Evolutionary conservation across 169 alveolate species (phyloP), one percentile per base, ranked within the genome.

Genomic region (Pseudocohnilembus persalinus): DNA sequence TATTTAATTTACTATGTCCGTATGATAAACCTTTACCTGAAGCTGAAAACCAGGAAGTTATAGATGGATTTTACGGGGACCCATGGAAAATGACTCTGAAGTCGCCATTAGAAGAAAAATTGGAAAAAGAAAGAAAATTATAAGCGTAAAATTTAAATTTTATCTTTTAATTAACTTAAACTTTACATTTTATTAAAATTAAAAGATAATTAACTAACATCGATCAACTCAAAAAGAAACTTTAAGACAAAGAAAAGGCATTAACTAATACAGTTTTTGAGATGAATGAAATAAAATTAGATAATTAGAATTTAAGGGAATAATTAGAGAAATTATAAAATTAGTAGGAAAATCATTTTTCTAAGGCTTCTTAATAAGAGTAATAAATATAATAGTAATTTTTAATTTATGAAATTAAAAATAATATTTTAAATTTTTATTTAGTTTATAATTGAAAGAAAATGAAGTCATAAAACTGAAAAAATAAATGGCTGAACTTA

Each of bases 21-120:
- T 90, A 90, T 81, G 92, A 90, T 27, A 87, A 87, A 76, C 92
- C 92, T 0, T 89, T 90, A 25, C 94, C 94, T 6, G 29, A 83
- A 81, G 92, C 85, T 25, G 77, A 86, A 31, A 81, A 82, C n/a
- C 82, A 88, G 32, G 91, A 88, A 76, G 84, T 79, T 24, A 64
- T 79, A 27, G 84, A 79, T 49, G 30, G 64, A 24, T 79, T 79
- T 28, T 35, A 63, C 29, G 84, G 84, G 0, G 84, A 79, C 29
- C 76, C 84, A 35, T 79, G 84, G 84, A 1, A 29, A 29, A 29
- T 0, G 16, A 34, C 77, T 11, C 11, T 79, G 32, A 79, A 63
- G n/a, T 29, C 26, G 0, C 74, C 84, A n/a, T 35, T 64, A 72
- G 84, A 79, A 63, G 76, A 35, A 0, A 79, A 72, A 30, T 25